A percentile compares a stretch with the other conserved stretches of the same genome.
Evolutionary conservation across 2,329 filamentous ascomycete genomes (phyloP).

Genomic region (Cladophialophora immunda): DNA sequence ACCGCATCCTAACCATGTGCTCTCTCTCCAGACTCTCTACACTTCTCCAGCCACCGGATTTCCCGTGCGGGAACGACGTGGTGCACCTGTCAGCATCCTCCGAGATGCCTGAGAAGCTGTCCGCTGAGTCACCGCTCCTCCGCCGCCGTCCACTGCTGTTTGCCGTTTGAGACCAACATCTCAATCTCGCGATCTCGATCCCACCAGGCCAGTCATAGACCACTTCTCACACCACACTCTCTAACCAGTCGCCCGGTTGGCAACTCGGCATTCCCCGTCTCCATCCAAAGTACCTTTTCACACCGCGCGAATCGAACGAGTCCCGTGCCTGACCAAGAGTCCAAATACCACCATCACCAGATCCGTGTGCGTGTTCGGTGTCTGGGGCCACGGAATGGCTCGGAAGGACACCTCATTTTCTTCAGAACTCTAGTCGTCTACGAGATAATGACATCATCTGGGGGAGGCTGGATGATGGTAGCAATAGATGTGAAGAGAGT

Average conservation of each 20-base stretch:
- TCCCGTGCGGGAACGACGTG: background rate
- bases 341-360: background rate
- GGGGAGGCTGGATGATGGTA: background rate
- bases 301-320: background rate
- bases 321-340: background rate
- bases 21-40: background rate
- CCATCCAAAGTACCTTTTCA: conserved; percentile 3
- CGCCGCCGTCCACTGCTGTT: background rate
- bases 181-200: background rate
- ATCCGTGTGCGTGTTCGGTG: background rate
- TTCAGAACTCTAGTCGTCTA: background rate
- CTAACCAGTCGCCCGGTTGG: background rate
- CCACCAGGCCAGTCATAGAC: conserved; percentile 1
- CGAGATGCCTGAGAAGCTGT: background rate
- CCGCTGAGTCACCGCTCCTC: conserved; percentile 8
- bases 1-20: background rate
- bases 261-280: background rate
- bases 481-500: background rate
- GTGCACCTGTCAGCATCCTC: background rate
- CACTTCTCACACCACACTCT: conserved; percentile 6
- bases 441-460: conserved; percentile 1
- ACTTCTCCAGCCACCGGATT: background rate
- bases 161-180: background rate
- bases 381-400: conserved; percentile 5
- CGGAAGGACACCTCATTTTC: background rate